Conservation (phyloP, 208 protist species). For the Trypanosoma cruzi region DNA sequence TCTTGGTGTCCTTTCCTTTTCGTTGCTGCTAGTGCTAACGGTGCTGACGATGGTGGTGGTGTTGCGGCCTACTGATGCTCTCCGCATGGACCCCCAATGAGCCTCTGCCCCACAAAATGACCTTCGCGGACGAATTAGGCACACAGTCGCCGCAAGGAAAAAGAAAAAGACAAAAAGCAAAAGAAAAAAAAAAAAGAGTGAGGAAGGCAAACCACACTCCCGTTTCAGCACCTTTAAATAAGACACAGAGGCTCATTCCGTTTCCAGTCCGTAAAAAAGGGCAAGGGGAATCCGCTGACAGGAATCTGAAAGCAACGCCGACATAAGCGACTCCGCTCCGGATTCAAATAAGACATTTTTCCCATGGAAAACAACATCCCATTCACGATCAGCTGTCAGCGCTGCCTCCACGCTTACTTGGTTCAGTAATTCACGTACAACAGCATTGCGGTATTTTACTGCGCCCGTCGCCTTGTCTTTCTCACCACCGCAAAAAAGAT, state of each 20-base stretch:
- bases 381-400: not conserved
- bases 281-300: conserved; percentile 15
- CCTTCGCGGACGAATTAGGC: not conserved
- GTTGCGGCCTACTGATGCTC: not conserved
- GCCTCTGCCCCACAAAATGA: not conserved
- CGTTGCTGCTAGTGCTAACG: not conserved
- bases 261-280: conserved; percentile 1
- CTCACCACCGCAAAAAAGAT: not conserved
- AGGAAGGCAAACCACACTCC: not conserved
- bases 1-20: not conserved
- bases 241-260: not conserved
- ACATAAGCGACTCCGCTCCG: conserved; percentile 24
- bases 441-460: conserved; percentile 5
- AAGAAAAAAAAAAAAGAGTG: not conserved
- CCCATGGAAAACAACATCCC: conserved; percentile 24
- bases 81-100: not conserved
- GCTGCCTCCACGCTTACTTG: conserved; percentile 1
- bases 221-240: not conserved
- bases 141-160: not conserved
- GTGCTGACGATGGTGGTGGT: not conserved
- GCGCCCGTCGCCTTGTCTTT: not conserved
- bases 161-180: not conserved
- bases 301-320: conserved; percentile 14
- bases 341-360: conserved; percentile 25
- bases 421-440: conserved; percentile 18